These are phyloP conservation scores for Solanum hybrid DNA, from an alignment of 305 asterid species.

Conservation along the genomic window DNA sequence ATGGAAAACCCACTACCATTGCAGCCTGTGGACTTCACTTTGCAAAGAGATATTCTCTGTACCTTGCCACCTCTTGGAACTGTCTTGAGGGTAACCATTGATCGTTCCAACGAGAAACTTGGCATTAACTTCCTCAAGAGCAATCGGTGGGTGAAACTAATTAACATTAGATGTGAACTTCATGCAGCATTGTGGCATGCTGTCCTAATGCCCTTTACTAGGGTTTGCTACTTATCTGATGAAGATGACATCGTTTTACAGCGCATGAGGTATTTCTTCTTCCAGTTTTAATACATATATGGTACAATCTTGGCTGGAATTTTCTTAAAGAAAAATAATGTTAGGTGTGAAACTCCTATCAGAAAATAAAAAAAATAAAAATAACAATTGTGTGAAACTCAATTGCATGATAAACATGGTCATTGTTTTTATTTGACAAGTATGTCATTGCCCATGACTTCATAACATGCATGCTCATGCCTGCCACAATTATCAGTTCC, in stretches of 20 bases:
- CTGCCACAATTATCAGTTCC: background rate
- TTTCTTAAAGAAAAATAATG: background rate
- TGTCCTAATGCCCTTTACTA: conserved; percentile 53
- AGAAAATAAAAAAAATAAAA: background rate
- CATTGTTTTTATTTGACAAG: background rate
- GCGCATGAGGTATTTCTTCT: conserved; percentile 46
- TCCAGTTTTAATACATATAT: background rate
- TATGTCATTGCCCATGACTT: background rate
- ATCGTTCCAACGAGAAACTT: conserved; percentile 36
- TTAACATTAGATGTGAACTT: conserved; percentile 38
- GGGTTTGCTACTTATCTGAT: conserved; percentile 54
- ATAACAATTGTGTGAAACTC: background rate
- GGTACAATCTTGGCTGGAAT: background rate
- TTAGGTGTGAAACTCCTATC: background rate
- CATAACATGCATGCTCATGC: background rate
- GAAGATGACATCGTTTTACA: conserved; percentile 34
- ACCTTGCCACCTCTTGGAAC: conserved; percentile 72
- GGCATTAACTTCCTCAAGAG: conserved; percentile 36
- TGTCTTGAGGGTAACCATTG: conserved; percentile 50
- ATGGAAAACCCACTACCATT: conserved; percentile 54
- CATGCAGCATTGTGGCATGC: conserved; percentile 54
- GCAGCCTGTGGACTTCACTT: conserved; percentile 38
- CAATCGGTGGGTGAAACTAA: conserved; percentile 64
- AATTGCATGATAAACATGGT: background rate
- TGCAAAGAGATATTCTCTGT: conserved; percentile 54